phyloP scores from a whole-genome alignment of 2,329 filamentous ascomycete species.

The Colletotrichum brevisporum region DNA sequence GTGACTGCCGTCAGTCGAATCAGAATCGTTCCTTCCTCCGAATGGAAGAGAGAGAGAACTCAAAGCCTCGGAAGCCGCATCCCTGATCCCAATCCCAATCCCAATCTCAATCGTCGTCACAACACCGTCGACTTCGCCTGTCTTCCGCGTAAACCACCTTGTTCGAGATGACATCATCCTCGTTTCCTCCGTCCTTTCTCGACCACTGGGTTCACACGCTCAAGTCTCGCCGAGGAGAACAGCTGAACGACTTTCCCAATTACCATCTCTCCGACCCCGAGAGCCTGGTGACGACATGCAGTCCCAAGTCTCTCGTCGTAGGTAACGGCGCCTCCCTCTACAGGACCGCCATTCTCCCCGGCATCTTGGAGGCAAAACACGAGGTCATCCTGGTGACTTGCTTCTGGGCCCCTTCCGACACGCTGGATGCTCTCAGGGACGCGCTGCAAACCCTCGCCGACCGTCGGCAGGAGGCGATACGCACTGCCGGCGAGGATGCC shows the following conservation, averaged over 20 bases:
- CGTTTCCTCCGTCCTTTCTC: slow-evolving; percentile 55
- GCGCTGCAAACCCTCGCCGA: slow-evolving; percentile 72
- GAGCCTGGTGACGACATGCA: slow-evolving; percentile 64
- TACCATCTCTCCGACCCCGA: slow-evolving; percentile 61
- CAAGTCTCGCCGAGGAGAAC: slow-evolving; percentile 49
- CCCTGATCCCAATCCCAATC: slow-evolving; percentile 22
- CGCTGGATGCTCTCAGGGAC: slow-evolving; percentile 69
- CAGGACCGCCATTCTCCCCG: slow-evolving; percentile 69
- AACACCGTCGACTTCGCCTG: slow-evolving; percentile 1
- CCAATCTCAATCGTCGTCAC: neutral
- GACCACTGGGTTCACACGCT: slow-evolving; percentile 51
- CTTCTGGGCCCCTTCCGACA: slow-evolving; percentile 81
- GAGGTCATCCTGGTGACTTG: slow-evolving; percentile 85
- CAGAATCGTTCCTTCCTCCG: slow-evolving; percentile 25
- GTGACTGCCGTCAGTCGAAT: slow-evolving; percentile 7
- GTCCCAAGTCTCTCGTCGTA: slow-evolving; percentile 63
- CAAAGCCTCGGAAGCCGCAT: slow-evolving; percentile 7
- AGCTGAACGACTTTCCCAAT: slow-evolving; percentile 61
- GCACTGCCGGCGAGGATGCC: slow-evolving; percentile 44
- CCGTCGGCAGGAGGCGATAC: slow-evolving; percentile 54
- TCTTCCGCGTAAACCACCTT: neutral
- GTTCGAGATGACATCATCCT: slow-evolving; percentile 35
- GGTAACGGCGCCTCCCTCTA: slow-evolving; percentile 73
- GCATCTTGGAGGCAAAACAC: slow-evolving; percentile 70
- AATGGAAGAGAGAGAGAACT: slow-evolving; percentile 1